Evolutionary conservation across 345 rosid genomes (phyloP).

Genomic region (Acer yangbiense): DNA sequence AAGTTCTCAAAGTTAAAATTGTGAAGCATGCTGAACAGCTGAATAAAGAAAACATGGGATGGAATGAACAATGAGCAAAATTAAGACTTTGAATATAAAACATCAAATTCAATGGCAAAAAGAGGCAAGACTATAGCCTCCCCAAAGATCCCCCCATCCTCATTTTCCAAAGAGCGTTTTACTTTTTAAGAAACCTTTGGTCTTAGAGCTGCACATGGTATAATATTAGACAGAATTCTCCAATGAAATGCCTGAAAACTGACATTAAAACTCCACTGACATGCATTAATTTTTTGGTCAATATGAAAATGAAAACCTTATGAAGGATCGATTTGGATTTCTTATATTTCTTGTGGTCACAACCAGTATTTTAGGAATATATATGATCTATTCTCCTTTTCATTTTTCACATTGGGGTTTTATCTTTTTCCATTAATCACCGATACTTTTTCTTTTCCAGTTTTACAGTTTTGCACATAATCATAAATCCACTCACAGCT

Average conservation of each 20-base stretch:
- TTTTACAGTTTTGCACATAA: background rate
- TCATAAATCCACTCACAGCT: background rate
- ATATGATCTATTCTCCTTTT: background rate
- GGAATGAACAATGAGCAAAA: conserved; percentile 7
- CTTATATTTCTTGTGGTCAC: no score
- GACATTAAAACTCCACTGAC: background rate
- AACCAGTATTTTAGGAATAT: background rate
- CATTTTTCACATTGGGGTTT: background rate
- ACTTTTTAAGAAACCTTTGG: background rate
- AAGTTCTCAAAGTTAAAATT: background rate
- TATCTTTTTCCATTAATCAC: background rate
- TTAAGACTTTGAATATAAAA: background rate
- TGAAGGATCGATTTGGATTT: background rate
- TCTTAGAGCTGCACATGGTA: background rate
- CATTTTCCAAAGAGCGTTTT: background rate
- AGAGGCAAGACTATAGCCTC: background rate
- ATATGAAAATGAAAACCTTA: background rate
- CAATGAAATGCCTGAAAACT: background rate
- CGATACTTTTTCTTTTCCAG: background rate
- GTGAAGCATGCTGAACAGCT: background rate
- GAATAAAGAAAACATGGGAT: background rate
- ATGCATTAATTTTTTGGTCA: background rate
- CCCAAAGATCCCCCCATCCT: background rate
- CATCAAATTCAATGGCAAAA: background rate
- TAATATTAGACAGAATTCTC: background rate